Evolutionary conservation across 1,139 yeast genomes (phyloP).

Genomic region (Pichia inconspicua): DNA sequence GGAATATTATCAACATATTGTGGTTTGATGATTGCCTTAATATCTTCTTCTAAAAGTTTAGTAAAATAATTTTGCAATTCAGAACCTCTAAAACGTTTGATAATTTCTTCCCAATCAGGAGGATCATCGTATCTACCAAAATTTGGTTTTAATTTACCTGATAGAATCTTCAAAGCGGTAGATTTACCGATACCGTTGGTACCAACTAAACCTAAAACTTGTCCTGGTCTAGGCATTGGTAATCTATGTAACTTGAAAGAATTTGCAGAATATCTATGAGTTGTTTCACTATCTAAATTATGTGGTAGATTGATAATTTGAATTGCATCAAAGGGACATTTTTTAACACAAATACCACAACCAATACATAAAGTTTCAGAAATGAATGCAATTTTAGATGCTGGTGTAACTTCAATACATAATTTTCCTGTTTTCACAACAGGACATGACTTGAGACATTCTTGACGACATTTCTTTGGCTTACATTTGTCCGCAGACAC

Average conservation of each 20-base stretch:
- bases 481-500: constrained; percentile 90
- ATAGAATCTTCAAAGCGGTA: constrained; percentile 93
- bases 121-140: constrained; percentile 90
- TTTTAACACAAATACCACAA: constrained; percentile 98
- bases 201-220: constrained; percentile 94
- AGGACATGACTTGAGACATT: constrained; percentile 94
- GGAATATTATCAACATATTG: constrained; percentile 97
- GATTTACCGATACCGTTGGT: constrained; percentile 99
- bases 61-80: constrained; percentile 95
- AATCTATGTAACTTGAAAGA: constrained; percentile 93
- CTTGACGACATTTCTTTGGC: constrained; percentile 97
- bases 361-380: constrained; percentile 97
- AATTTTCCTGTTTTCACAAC: constrained; percentile 95
- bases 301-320: constrained; percentile 94
- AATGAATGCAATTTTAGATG: constrained; percentile 86
- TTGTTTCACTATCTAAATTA: constrained; percentile 81
- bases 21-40: constrained; percentile 93
- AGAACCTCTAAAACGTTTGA: constrained; percentile 88
- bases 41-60: constrained; percentile 84
- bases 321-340: constrained; percentile 97
- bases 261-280: constrained; percentile 96
- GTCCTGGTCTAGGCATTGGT: constrained; percentile 99
- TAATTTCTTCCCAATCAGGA: constrained; percentile 94
- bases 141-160: constrained; percentile 98
- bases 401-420: constrained; percentile 92